A percentile compares a stretch with the other conserved stretches of the same genome.
Evolutionary conservation across 495 filamentous ascomycete genomes (phyloP).

Genomic region (Cercophora sp.): DNA sequence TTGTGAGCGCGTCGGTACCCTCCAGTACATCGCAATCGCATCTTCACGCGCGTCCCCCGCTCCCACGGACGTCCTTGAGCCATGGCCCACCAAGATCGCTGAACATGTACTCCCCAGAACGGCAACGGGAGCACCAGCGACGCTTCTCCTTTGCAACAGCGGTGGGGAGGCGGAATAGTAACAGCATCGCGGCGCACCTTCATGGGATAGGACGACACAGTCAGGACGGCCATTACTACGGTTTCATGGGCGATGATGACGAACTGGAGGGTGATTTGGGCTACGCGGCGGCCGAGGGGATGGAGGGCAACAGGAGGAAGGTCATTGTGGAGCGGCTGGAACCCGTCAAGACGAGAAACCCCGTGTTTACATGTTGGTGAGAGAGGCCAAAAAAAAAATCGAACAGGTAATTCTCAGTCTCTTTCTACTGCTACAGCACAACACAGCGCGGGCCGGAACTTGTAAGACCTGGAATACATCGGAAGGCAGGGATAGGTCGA

Average conservation of each 20-base stretch:
- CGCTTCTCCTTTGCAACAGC: slow-evolving; percentile 41
- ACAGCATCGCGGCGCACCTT: slow-evolving; percentile 42
- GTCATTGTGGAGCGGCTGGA: slow-evolving; percentile 96
- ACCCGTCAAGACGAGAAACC: slow-evolving; percentile 90
- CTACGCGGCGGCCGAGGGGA: slow-evolving; percentile 88
- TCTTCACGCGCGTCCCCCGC: slow-evolving; percentile 13
- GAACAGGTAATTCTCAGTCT: too few relatives aligned
- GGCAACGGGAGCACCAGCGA: slow-evolving; percentile 31
- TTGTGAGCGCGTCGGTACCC: background rate
- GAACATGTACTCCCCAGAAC: slow-evolving; percentile 42
- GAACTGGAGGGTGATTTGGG: slow-evolving; percentile 79
- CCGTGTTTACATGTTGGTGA: slow-evolving; percentile 97
- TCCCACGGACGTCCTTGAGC: slow-evolving; percentile 19
- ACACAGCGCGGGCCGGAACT: too few relatives aligned
- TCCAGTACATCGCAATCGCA: background rate
- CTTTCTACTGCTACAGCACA: background rate
- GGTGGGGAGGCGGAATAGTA: slow-evolving; percentile 31
- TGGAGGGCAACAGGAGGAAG: slow-evolving; percentile 82
- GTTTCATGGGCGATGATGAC: slow-evolving; percentile 53
- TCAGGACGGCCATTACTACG: slow-evolving; percentile 53
- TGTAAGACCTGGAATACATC: too few relatives aligned
- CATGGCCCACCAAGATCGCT: slow-evolving; percentile 35
- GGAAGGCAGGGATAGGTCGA: too few relatives aligned
- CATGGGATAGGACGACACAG: slow-evolving; percentile 23
- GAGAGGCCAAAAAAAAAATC: too few relatives aligned